Evolutionary conservation across 2,329 filamentous ascomycete species (phyloP).

Genomic region (Neofusicoccum kwambonambiense): DNA sequence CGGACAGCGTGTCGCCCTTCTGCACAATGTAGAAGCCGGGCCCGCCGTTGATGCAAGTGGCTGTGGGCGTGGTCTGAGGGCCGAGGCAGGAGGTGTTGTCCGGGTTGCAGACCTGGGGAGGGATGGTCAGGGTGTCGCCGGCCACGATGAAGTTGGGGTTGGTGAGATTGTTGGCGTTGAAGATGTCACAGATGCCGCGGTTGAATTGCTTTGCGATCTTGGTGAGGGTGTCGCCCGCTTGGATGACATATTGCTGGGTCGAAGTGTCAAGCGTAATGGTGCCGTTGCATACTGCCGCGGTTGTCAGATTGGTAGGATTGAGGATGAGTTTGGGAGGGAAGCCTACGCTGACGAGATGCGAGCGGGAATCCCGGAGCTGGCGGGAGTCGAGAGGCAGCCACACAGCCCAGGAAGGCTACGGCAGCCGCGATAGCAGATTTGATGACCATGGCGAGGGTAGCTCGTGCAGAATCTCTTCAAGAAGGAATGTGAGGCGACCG

Average conservation of each 20-base stretch:
- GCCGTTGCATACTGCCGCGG: conserved; percentile 2
- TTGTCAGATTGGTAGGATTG: not conserved
- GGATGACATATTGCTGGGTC: conserved; percentile 7
- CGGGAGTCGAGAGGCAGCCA: not conserved
- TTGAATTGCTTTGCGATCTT: conserved; percentile 7
- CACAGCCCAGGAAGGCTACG: not conserved
- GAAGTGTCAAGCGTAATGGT: not conserved
- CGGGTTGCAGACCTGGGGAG: conserved; percentile 17
- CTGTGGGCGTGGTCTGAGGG: conserved; percentile 17
- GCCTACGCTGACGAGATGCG: not conserved
- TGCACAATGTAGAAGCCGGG: conserved; percentile 24
- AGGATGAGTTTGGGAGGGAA: not conserved
- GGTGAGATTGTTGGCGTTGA: conserved; percentile 15
- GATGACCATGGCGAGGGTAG: not conserved
- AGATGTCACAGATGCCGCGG: conserved; percentile 20
- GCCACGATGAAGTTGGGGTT: conserved; percentile 14
- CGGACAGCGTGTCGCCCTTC: conserved; percentile 24
- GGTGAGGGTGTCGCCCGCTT: conserved; percentile 19
- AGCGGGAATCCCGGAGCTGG: not conserved
- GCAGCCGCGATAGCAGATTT: not conserved
- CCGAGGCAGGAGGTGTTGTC: conserved; percentile 26
- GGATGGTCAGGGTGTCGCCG: conserved; percentile 17
- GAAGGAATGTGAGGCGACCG: not conserved
- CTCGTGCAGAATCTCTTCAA: too few species aligned
- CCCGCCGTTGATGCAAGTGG: conserved; percentile 26